Evolutionary conservation across 306 rosid species (phyloP).

Genomic region (Trifolium repens): DNA sequence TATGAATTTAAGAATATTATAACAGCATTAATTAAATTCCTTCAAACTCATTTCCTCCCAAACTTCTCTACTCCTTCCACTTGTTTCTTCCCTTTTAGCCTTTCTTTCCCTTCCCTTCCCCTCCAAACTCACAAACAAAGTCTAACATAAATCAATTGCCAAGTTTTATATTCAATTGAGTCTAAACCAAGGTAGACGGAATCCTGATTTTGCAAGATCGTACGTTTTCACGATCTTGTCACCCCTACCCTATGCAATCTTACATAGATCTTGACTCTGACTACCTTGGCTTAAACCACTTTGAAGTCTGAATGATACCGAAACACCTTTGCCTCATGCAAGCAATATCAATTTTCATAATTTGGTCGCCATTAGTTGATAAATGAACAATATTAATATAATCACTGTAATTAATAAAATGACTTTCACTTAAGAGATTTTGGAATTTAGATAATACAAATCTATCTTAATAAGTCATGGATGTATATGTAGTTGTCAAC

Average conservation of each 20-base stretch:
- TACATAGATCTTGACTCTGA: no score
- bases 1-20: no score
- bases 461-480: not conserved
- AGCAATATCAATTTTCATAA: constrained; percentile 48
- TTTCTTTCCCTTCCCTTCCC: no score
- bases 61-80: no score
- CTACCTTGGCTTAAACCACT: constrained; percentile 24
- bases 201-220: no score
- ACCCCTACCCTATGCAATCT: no score
- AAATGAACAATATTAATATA: not conserved
- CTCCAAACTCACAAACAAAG: no score
- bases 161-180: constrained; percentile 31
- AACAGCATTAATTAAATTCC: no score
- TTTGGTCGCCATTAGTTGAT: constrained; percentile 8
- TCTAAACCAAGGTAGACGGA: not conserved
- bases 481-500: no score
- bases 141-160: constrained; percentile 51
- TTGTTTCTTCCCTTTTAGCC: no score
- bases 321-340: constrained; percentile 57
- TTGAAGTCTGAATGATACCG: constrained; percentile 39
- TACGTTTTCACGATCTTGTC: no score
- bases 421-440: not conserved
- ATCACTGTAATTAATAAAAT: not conserved
- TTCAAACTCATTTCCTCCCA: no score
- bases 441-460: not conserved